phyloP scores from a whole-genome alignment of 345 rosid species.

The Moricandia moricandioides region DNA sequence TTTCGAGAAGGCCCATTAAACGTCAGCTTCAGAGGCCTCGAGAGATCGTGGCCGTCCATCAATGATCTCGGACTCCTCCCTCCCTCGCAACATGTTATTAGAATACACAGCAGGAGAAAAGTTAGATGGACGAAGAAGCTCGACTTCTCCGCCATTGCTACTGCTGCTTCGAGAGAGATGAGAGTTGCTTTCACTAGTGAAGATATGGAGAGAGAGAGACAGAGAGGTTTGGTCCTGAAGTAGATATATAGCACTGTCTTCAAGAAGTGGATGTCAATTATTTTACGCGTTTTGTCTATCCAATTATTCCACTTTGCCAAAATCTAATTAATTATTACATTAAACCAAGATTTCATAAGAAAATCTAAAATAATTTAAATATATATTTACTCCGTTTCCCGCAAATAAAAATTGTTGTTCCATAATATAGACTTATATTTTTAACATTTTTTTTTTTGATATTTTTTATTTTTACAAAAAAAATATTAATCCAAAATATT shows the following conservation, averaged over 20 bases:
- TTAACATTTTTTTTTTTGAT: no score
- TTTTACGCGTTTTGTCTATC: conserved; percentile 10
- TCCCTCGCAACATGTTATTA: conserved; percentile 21
- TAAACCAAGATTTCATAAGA: not conserved
- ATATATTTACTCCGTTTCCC: no score
- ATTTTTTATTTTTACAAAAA: no score
- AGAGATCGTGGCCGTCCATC: conserved; percentile 32
- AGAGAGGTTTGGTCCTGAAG: conserved; percentile 12
- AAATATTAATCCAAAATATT: no score
- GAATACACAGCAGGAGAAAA: not conserved
- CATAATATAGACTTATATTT: no score
- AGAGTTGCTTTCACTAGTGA: conserved; percentile 16
- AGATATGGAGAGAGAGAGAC: not conserved
- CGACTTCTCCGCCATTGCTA: conserved; percentile 35
- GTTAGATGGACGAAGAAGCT: conserved; percentile 31
- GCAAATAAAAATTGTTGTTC: no score
- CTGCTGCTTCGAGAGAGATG: not conserved
- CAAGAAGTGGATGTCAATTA: not conserved
- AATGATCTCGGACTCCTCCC: conserved; percentile 49
- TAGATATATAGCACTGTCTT: not conserved
- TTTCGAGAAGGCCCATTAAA: conserved; percentile 66
- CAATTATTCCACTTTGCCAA: not conserved
- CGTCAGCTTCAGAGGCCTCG: conserved; percentile 54
- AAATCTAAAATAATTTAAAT: no score
- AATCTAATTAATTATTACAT: not conserved